Percentiles rank a stretch among this genome's conserved stretches.
These are phyloP conservation scores for Eucalyptus melliodora DNA, from an alignment of 345 rosid species.

Conservation along the genomic window DNA sequence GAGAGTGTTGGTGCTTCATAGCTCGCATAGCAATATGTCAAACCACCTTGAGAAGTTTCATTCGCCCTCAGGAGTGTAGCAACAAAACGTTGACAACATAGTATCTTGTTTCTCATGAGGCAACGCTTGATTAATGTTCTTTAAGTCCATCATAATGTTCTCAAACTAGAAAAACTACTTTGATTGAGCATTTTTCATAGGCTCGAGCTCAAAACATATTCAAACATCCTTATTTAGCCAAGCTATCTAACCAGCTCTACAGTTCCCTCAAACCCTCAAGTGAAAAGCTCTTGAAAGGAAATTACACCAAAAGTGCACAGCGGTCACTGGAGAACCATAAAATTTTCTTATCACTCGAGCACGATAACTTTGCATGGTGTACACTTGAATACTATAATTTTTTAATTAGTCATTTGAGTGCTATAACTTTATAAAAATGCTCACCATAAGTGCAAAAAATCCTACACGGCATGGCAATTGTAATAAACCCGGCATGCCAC, in stretches of 20 bases:
- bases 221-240: conserved; percentile 20
- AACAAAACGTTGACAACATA: neutral
- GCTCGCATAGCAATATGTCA: neutral
- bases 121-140: neutral
- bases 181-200: neutral
- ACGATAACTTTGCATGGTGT: neutral
- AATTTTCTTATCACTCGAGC: neutral
- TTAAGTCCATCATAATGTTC: neutral
- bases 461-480: neutral
- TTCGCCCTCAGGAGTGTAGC: neutral
- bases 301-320: conserved; percentile 13
- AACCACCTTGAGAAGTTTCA: neutral
- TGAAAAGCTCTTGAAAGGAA: conserved; percentile 35
- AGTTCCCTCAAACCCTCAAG: conserved; percentile 55
- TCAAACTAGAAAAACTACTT: conserved; percentile 1
- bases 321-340: accelerated
- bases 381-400: too few species aligned
- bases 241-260: conserved; percentile 57
- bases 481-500: too few species aligned
- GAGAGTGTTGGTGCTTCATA: too few species aligned
- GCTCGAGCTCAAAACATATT: neutral
- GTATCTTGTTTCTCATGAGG: neutral
- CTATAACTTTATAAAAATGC: neutral
- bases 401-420: neutral
- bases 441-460: neutral